Percentiles rank a stretch among this genome's conserved stretches.
phyloP scores from a whole-genome alignment of 2,329 filamentous ascomycete genomes.

The Aspergillaceae sp. region DNA sequence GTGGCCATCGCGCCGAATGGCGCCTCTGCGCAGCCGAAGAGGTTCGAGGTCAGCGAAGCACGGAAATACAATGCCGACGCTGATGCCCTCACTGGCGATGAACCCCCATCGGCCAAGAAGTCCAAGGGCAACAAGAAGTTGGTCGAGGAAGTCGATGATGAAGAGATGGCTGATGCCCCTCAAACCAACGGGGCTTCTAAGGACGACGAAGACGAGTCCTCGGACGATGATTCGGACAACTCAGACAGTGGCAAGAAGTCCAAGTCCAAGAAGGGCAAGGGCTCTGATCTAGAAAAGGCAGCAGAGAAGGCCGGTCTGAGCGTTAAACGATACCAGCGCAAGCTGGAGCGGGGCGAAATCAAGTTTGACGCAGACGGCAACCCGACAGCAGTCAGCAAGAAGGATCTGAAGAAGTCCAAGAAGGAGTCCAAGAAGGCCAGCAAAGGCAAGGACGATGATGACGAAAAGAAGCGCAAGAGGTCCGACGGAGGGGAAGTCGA shows the following conservation, averaged over 20 bases:
- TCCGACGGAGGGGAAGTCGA: slow-evolving; percentile 48
- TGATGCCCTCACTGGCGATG: slow-evolving; percentile 68
- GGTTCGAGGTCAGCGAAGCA: slow-evolving; percentile 77
- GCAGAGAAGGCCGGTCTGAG: slow-evolving; percentile 62
- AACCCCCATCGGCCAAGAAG: slow-evolving; percentile 42
- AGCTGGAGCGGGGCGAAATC: slow-evolving; percentile 68
- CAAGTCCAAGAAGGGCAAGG: slow-evolving; percentile 39
- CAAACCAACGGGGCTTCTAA: slow-evolving; percentile 7
- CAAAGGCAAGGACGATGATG: slow-evolving; percentile 33
- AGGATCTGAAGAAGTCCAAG: slow-evolving; percentile 64
- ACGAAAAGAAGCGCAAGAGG: slow-evolving; percentile 65
- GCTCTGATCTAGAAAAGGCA: slow-evolving; percentile 46
- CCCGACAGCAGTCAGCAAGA: slow-evolving; percentile 62
- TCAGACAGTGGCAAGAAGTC: slow-evolving; percentile 21
- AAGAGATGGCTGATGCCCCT: slow-evolving; percentile 36
- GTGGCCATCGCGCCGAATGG: slow-evolving; percentile 67
- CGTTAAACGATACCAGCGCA: slow-evolving; percentile 68
- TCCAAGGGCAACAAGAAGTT: slow-evolving; percentile 41
- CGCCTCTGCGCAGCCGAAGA: slow-evolving; percentile 55
- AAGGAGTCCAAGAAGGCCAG: slow-evolving; percentile 53
- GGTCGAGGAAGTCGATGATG: slow-evolving; percentile 38
- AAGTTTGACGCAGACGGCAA: slow-evolving; percentile 57
- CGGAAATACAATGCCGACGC: slow-evolving; percentile 92
- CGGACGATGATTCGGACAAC: slow-evolving; percentile 20
- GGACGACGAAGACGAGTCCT: slow-evolving; percentile 12